Evolutionary conservation across 2,329 filamentous ascomycete species (phyloP), one percentile per base, ranked within the genome.

Genomic region (Rhinocladiella similis): DNA sequence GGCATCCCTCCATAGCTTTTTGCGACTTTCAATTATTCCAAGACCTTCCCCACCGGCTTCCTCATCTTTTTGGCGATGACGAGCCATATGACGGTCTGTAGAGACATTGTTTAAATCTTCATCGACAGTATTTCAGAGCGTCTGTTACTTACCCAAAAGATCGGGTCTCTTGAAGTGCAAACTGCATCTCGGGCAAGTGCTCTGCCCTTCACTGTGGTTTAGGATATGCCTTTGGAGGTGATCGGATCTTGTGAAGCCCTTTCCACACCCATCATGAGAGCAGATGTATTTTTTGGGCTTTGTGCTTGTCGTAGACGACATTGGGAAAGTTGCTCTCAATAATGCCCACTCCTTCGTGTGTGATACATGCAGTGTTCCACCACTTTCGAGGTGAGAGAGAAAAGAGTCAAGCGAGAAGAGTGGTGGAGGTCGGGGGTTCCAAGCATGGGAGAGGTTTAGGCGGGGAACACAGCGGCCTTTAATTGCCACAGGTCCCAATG

Each of bases 81-180:
- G 75, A 48, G 69, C 67, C 73, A 85, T 80, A 67, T 87, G 84
- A 62, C 84, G 75, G 39, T 80, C 83, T 85, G 55, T 14, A 66
- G 56, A 47, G 50, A 29, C 6, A 68, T 61, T 65, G 54, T 70
- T 10, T 27, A 33, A 12, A 48, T 19, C 48, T 25, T 46, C 12
- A 20, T 20, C 42, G 35, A 45, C 14, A 16, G 12, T n/a, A 58
- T 46, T 47, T 12, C 46, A 13, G 47, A 29, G 14, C 16, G 5
- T 13, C 27, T 46, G 13, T 16, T 25, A 54, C 75, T 70, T 72
- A 81, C 82, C 79, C 54, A 84, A 69, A 41, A 86, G 70, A 68
- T 86, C 84, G 22, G 78, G 80, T 43, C 84, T 76, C 64, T 83
- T 82, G 68, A 86, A 86, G 65, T 84, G 81, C 25, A 82, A 81